Percentiles rank a stretch among this genome's conserved stretches.
Conservation (phyloP, 2,329 filamentous ascomycete genomes). For the Trichoderma breve region DNA sequence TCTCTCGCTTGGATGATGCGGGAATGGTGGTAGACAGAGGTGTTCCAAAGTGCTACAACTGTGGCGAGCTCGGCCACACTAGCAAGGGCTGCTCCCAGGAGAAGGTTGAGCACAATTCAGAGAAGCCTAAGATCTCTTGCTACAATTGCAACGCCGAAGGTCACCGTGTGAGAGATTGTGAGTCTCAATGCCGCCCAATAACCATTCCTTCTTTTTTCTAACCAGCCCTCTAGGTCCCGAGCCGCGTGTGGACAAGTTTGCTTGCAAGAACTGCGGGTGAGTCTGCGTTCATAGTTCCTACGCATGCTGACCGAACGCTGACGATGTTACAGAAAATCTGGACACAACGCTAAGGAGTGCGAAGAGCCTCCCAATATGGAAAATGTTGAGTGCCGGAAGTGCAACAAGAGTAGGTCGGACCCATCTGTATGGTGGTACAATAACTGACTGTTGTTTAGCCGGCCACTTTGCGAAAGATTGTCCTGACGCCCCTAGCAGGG, state of each 20-base stretch:
- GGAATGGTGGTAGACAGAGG: conserved; percentile 62
- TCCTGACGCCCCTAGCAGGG: conserved; percentile 55
- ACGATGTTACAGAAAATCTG: conserved; percentile 40
- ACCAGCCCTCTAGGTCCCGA: conserved; percentile 45
- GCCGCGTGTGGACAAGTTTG: conserved; percentile 62
- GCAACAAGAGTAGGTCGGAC: conserved; percentile 53
- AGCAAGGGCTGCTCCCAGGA: conserved; percentile 61
- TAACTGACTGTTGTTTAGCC: conserved; percentile 35
- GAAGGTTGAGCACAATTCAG: conserved; percentile 43
- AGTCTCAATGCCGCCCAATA: conserved; percentile 28
- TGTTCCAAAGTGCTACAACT: conserved; percentile 62
- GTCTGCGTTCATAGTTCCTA: conserved; percentile 23
- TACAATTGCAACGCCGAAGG: conserved; percentile 63
- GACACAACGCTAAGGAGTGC: conserved; percentile 52
- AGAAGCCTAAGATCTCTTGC: conserved; percentile 54
- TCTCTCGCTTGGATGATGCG: conserved; percentile 62
- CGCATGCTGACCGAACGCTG: not conserved
- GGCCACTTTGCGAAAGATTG: conserved; percentile 65
- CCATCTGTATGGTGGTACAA: not conserved
- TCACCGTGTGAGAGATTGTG: conserved; percentile 69
- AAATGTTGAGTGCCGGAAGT: conserved; percentile 65
- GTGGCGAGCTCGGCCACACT: conserved; percentile 62
- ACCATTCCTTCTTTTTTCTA: not conserved
- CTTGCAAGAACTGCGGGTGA: conserved; percentile 66
- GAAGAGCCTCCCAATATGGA: conserved; percentile 60